Conservation (phyloP, 1,284 basidiomycete species). For the Paramarasmius palmivorus region DNA sequence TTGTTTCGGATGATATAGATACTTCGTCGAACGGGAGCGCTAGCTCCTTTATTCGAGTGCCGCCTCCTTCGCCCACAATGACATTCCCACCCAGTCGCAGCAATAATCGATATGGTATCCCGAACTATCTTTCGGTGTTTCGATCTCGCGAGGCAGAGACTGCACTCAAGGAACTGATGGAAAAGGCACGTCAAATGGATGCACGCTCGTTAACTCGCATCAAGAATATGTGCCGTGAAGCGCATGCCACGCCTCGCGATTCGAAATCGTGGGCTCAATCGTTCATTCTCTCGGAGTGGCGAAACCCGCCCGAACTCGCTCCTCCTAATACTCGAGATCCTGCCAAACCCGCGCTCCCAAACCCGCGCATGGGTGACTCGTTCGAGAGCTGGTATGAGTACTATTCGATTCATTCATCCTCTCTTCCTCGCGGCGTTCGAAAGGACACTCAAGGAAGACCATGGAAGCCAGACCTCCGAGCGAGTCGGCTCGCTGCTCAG, state of each 20-base stretch:
- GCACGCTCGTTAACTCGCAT: not conserved
- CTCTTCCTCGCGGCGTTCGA: conserved; percentile 47
- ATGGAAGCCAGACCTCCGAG: conserved; percentile 39
- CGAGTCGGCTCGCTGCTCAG: conserved; percentile 42
- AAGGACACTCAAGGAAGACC: conserved; percentile 36
- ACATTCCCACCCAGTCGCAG: not conserved
- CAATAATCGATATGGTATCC: not conserved
- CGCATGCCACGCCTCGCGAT: conserved; percentile 2
- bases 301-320: not conserved
- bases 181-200: conserved; percentile 1
- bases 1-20: no score
- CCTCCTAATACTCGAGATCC: not conserved
- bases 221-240: conserved; percentile 9
- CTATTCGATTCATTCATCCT: conserved; percentile 37
- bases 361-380: conserved; percentile 5
- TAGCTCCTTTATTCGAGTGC: not conserved
- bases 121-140: not conserved
- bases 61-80: not conserved
- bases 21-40: no score
- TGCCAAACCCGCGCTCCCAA: not conserved
- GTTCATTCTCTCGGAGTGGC: conserved; percentile 10
- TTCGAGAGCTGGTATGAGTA: conserved; percentile 42
- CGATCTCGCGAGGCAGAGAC: not conserved
- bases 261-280: conserved; percentile 6
- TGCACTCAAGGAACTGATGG: not conserved